Base-by-base conservation (phyloP, 768 basidiomycete species). In the Mrakia blollopis region DNA sequence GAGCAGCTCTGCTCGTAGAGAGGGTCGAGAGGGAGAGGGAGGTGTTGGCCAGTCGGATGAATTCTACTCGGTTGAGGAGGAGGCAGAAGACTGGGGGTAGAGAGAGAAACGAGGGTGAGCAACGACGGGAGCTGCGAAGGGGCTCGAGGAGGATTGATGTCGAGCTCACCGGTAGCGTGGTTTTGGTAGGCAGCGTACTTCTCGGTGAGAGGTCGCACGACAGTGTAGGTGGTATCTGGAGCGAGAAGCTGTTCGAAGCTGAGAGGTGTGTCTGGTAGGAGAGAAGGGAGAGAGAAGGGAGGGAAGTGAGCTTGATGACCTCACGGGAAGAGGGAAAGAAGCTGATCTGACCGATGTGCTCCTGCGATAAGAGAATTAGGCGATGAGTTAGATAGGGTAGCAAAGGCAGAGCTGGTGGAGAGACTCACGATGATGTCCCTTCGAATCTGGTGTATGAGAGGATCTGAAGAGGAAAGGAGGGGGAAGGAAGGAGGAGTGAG, bases 171-270 rank as follows among this genome's bases (percentile, higher is more conserved):
- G 77, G 93, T 85, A 8, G 93, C 89, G 82, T 90, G 88, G 84
- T 97, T 98, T 35, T 91, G 91, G 69, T 94, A 84, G 14, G 86
- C 86, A 41, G 88, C 85, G 83, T 97, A 97, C 85, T 94, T 96
- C 77, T 94, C 91, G 67, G 90, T 88, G 44, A 98, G 86, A 0
- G 95, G 95, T 83, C 83, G 74, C 25, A 96, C 87, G 78, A 98
- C 89, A 0, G 92, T 91, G 82, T 97, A 97, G 1, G 91, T 93
- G 50, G 94, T 87, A 82, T 98, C 95, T 2, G 95, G 92, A 1
- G 91, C 90, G 1, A 87, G 88, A 63, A 97, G 86, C 90, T 95
- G 83, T 23, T 93, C 92, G 79, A 90, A 89, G 0, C 88, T 88
- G 78, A 97, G 86, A 11, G 95, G 92, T 0, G 93, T 92, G 83